phyloP scores from a whole-genome alignment of 2,329 filamentous ascomycete genomes.

The Bisporella sp. region DNA sequence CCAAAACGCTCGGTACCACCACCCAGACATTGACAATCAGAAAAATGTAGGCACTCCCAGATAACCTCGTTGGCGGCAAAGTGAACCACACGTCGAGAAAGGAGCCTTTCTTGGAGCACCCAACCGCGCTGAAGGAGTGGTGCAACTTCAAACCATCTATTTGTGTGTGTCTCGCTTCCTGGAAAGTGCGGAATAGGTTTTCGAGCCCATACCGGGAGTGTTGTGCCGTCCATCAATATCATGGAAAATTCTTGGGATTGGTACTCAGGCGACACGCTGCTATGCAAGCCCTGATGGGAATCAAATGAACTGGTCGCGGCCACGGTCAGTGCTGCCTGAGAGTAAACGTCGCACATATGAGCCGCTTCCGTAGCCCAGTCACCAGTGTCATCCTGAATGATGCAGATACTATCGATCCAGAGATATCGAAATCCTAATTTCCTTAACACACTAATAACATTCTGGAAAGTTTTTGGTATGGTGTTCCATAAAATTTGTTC shows the following conservation, averaged over 20 bases:
- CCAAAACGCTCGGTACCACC: too few species aligned
- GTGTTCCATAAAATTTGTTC: neutral
- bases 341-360: neutral
- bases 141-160: too few species aligned
- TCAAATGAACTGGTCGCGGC: neutral
- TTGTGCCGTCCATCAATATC: too few species aligned
- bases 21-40: too few species aligned
- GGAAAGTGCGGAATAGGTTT: too few species aligned
- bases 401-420: neutral
- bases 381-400: neutral
- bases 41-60: neutral
- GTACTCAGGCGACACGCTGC: too few species aligned
- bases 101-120: neutral
- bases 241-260: too few species aligned
- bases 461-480: neutral
- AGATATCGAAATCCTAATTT: neutral
- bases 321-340: neutral
- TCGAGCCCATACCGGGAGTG: too few species aligned
- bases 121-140: neutral
- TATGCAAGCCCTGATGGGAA: too few species aligned
- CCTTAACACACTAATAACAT: neutral
- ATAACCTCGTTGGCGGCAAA: neutral
- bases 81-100: neutral
- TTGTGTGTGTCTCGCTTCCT: too few species aligned
- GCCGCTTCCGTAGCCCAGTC: neutral